Percentiles rank a stretch among this genome's conserved stretches.
Conservation (phyloP, 129 eudicot genomes). For the Logfia minima region DNA sequence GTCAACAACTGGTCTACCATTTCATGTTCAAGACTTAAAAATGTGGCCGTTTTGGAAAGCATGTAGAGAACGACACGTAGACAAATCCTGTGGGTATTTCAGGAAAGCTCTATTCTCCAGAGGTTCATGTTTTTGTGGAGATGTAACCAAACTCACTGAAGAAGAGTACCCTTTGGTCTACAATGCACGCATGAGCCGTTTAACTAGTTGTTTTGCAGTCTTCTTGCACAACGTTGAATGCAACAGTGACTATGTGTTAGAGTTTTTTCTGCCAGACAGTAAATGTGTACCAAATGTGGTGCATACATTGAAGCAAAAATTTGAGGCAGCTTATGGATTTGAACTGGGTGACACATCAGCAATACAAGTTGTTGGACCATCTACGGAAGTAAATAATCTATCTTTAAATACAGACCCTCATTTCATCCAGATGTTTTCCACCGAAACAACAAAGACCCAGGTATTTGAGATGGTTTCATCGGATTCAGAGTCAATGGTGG, state of each 20-base stretch:
- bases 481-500: constrained; percentile 1
- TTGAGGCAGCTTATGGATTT: constrained; percentile 9
- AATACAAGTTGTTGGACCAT: neutral
- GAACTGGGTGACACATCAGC: constrained; percentile 14
- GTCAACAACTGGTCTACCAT: constrained; percentile 9
- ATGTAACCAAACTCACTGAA: constrained; percentile 12
- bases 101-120: neutral
- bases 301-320: constrained; percentile 9
- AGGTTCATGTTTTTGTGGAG: constrained; percentile 18
- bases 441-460: neutral
- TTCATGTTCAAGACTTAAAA: neutral
- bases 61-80: constrained; percentile 8
- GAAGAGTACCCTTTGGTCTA: constrained; percentile 24
- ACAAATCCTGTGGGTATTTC: neutral
- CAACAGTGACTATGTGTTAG: constrained; percentile 16
- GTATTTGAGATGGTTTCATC: neutral
- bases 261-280: constrained; percentile 1
- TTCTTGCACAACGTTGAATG: constrained; percentile 6
- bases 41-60: constrained; percentile 6
- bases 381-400: neutral
- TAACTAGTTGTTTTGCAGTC: constrained; percentile 11
- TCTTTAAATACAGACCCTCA: neutral
- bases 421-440: neutral
- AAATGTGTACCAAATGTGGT: neutral
- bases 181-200: constrained; percentile 6